Evolutionary conservation across 768 basidiomycete species (phyloP).

Genomic region (Russula compacta): DNA sequence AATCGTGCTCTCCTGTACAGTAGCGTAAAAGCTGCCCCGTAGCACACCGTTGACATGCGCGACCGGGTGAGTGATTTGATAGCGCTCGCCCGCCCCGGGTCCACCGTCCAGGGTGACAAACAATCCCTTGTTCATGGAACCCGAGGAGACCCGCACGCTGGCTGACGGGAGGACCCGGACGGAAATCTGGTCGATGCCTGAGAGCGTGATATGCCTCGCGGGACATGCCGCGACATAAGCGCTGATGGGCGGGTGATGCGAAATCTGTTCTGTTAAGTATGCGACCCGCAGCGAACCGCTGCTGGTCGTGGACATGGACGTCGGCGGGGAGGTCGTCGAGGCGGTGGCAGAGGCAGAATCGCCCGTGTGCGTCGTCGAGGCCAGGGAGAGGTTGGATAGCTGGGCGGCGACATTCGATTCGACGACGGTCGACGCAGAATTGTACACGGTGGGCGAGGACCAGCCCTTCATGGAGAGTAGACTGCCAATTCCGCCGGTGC

Average conservation of each 20-base stretch:
- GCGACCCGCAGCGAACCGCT: slow-evolving; percentile 46
- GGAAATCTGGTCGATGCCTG: slow-evolving; percentile 86
- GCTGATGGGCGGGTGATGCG: slow-evolving; percentile 94
- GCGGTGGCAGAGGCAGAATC: slow-evolving; percentile 15
- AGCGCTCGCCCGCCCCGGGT: slow-evolving; percentile 66
- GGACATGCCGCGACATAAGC: slow-evolving; percentile 77
- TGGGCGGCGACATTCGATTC: slow-evolving; percentile 42
- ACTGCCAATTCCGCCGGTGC: slow-evolving; percentile 49
- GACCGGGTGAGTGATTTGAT: slow-evolving; percentile 83
- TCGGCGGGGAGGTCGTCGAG: slow-evolving; percentile 24
- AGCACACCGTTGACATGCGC: slow-evolving; percentile 89
- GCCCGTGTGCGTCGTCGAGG: slow-evolving; percentile 27
- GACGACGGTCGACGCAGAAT: slow-evolving; percentile 31
- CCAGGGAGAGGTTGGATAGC: slow-evolving; percentile 55
- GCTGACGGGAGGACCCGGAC: slow-evolving; percentile 88
- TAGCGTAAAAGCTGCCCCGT: slow-evolving; percentile 86
- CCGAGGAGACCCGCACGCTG: slow-evolving; percentile 65
- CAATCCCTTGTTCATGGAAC: slow-evolving; percentile 80
- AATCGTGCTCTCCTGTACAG: slow-evolving; percentile 68
- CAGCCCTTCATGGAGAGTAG: slow-evolving; percentile 37
- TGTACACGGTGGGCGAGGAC: slow-evolving; percentile 33
- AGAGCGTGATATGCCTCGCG: slow-evolving; percentile 55
- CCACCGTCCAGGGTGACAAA: slow-evolving; percentile 72
- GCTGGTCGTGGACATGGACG: slow-evolving; percentile 21
- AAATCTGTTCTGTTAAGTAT: slow-evolving; percentile 88